Conservation (phyloP, 306 rosid genomes). For the Acacia crassicarpa region DNA sequence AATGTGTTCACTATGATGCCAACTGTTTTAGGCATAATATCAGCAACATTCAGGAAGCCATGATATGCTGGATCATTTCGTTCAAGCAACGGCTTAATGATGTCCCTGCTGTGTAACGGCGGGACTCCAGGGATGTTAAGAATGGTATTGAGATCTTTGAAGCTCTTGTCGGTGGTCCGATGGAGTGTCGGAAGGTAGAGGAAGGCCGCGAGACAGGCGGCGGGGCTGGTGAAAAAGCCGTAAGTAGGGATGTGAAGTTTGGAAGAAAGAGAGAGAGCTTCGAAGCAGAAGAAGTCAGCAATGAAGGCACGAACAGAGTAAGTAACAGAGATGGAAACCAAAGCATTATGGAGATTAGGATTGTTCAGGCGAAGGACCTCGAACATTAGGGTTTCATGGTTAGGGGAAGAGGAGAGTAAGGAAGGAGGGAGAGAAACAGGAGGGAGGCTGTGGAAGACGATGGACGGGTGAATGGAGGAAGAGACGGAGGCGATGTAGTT, state of each 20-base stretch:
- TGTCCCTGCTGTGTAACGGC: neutral
- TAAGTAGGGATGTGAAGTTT: constrained; percentile 38
- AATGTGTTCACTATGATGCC: constrained; percentile 43
- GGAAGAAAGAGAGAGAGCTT: constrained; percentile 16
- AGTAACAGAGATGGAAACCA: constrained; percentile 17
- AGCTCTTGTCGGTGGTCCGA: constrained; percentile 22
- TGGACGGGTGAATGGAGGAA: constrained; percentile 25
- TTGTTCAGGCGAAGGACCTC: constrained; percentile 35
- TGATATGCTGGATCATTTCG: neutral
- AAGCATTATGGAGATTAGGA: constrained; percentile 14
- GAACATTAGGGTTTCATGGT: constrained; percentile 33
- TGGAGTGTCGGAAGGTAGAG: constrained; percentile 31
- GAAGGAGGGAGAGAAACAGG: constrained; percentile 14
- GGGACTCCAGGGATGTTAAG: constrained; percentile 40
- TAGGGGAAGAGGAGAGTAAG: constrained; percentile 8
- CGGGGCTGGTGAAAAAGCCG: constrained; percentile 28
- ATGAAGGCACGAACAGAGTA: constrained; percentile 36
- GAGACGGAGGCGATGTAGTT: constrained; percentile 40
- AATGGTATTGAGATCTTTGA: constrained; percentile 33
- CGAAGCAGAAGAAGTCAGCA: constrained; percentile 38
- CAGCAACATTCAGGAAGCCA: neutral
- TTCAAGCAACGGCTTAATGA: neutral
- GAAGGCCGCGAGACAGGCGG: neutral
- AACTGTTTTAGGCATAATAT: neutral
- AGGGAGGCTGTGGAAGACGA: constrained; percentile 34